Conservation (phyloP, 139 green algal genomes). For the Tetraselmis chui region DNA sequence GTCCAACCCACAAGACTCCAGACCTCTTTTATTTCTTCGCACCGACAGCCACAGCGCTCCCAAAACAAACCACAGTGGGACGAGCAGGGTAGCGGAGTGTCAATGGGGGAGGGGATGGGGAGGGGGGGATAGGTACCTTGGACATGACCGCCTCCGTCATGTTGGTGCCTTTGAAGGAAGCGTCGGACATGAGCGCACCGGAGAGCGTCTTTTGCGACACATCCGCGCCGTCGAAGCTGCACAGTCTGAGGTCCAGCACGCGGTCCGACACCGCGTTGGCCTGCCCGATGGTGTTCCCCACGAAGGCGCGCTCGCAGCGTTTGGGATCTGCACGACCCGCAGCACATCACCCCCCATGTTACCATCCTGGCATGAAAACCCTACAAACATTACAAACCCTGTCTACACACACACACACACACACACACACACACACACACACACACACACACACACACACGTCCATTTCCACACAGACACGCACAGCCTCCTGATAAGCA, state of each 20-base stretch:
- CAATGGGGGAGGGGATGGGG: not conserved
- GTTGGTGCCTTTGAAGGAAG: conserved; percentile 17
- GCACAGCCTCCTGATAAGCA: not conserved
- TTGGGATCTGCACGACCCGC: conserved; percentile 61
- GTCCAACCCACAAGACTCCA: too few relatives aligned
- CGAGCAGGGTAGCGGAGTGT: not conserved
- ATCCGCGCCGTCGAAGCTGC: conserved; percentile 57
- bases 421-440: too few relatives aligned
- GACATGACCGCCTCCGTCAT: not conserved
- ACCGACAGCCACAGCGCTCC: too few relatives aligned
- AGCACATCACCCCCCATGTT: too few relatives aligned
- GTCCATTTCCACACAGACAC: too few relatives aligned
- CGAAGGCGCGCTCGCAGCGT: conserved; percentile 73
- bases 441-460: too few relatives aligned
- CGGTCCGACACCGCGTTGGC: conserved; percentile 72
- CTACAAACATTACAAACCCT: too few relatives aligned
- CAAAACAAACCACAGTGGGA: too few relatives aligned
- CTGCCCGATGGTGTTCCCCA: conserved; percentile 90
- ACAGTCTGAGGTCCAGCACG: conserved; percentile 82
- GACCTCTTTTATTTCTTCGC: too few relatives aligned
- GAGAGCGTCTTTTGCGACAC: conserved; percentile 76
- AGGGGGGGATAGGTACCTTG: not conserved
- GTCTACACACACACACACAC: too few relatives aligned
- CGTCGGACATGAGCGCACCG: conserved; percentile 75
- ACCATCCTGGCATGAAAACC: not conserved